Base-by-base conservation (phyloP, 768 basidiomycete species). In the Auriscalpium orientale region DNA sequence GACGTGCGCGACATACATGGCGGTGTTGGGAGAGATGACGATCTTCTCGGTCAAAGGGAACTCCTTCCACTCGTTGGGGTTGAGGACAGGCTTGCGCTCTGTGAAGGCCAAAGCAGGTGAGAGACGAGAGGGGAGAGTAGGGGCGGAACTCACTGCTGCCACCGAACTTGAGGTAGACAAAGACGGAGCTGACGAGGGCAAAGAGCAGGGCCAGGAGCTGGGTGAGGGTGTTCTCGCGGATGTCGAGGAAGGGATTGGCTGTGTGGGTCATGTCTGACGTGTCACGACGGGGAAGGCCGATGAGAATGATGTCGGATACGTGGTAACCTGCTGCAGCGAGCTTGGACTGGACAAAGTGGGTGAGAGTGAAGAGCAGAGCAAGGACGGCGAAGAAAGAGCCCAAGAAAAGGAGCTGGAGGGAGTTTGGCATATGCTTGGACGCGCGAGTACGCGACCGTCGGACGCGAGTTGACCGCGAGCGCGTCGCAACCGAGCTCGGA, bases 1-100 rank as follows among this genome's bases (percentile, higher is more conserved):
- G 54, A 20, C 49, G 46, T 4, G 49, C 56, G 52, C 44, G n/a
- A 61, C 85, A 56, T 60, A 98, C 92, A 93, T 79, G 66, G 97
- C 95, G 40, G 97, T 99, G 74, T 99, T 99, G 60, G 89, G 91
- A 8, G 95, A 98, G 54, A 98, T 78, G 64, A 82, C 74, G 48
- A 82, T 84, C 72, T 95, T 97, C 63, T 90, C 79, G 53, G 75
- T 72, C 56, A 99, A 81, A 28, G 88, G 79, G 74, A 91, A 98
- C 60, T 85, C 77, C 64, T 87, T 79, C 89, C 93, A 99, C 55
- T 76, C 75, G 59, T 76, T 76, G 15, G 92, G 81, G 71, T 90
- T 78, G 54, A 95, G 76, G 7, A 82, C 82, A 20, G 87, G 84
- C 64, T 84, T 84, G 36, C 81, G 77, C 65, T 78, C 87, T 89